phyloP scores from a whole-genome alignment of 106 monocot genomes.

The Allium fistulosum region DNA sequence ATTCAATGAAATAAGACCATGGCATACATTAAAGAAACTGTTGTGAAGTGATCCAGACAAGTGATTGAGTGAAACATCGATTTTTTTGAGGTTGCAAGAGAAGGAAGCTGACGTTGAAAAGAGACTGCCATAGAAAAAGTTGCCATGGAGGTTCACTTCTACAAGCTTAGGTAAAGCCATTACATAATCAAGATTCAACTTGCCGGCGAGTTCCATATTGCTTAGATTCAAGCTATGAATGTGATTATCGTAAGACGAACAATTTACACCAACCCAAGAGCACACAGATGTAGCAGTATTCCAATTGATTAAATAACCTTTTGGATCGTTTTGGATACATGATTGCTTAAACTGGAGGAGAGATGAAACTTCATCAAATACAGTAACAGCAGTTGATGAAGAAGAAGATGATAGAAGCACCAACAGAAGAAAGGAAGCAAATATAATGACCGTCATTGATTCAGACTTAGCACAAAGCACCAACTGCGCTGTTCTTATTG shows the following conservation, averaged over 20 bases:
- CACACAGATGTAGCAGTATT: conserved; percentile 21
- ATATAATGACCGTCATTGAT: conserved; percentile 15
- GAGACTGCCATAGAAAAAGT: conserved; percentile 47
- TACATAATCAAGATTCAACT: conserved; percentile 18
- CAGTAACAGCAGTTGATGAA: background rate
- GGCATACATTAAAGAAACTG: conserved; percentile 35
- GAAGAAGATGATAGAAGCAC: conserved; percentile 9
- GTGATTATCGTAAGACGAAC: conserved; percentile 22
- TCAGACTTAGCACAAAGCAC: background rate
- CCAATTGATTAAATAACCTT: conserved; percentile 23
- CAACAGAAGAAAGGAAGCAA: conserved; percentile 13
- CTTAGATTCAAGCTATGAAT: conserved; percentile 27
- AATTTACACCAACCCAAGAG: conserved; percentile 37
- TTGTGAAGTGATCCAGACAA: conserved; percentile 29
- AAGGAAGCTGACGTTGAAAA: conserved; percentile 9
- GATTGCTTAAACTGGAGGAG: conserved; percentile 37
- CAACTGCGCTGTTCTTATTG: too few species aligned
- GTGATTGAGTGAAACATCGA: conserved; percentile 69
- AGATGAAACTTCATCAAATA: conserved; percentile 18
- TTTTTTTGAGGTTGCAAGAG: conserved; percentile 33
- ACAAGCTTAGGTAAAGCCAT: conserved; percentile 22
- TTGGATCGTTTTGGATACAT: conserved; percentile 28
- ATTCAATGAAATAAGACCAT: conserved; percentile 28
- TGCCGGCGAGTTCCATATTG: conserved; percentile 28
- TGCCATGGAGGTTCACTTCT: conserved; percentile 29